These are phyloP conservation scores for Pyricularia pennisetigena DNA, from an alignment of 2,329 filamentous ascomycete genomes.

Conservation along the genomic window DNA sequence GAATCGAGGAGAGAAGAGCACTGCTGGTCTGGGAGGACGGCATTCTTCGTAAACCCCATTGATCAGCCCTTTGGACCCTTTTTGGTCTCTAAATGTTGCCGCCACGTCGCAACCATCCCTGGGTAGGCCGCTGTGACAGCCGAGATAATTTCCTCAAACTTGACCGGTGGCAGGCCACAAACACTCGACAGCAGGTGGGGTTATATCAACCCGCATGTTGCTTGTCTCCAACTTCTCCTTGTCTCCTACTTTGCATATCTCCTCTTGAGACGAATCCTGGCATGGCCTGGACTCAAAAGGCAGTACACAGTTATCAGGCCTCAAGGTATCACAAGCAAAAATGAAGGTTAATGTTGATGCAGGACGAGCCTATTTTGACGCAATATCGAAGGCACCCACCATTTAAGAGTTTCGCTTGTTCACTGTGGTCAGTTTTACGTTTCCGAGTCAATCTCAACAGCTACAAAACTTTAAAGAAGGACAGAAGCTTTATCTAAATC, in stretches of 20 bases:
- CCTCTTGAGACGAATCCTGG: neutral
- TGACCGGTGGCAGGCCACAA: neutral
- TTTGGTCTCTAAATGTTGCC: neutral
- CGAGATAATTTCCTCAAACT: neutral
- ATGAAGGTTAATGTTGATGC: no score
- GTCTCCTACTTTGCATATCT: neutral
- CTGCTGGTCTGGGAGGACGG: neutral
- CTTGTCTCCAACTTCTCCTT: neutral
- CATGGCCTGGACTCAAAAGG: neutral
- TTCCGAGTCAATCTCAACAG: no score
- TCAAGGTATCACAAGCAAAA: neutral
- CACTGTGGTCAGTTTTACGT: no score
- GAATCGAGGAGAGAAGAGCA: no score
- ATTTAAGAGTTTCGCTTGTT: no score
- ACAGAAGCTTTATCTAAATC: no score
- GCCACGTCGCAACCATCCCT: neutral
- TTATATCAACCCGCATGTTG: neutral
- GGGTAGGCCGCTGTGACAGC: neutral
- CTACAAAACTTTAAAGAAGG: no score
- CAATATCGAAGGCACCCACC: no score
- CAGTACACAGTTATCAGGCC: neutral
- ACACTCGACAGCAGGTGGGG: neutral
- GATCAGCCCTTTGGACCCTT: neutral
- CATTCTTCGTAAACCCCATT: neutral
- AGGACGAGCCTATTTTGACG: no score